Conservation (phyloP, 805 yeast species). For the Kuraishia cidri region DNA sequence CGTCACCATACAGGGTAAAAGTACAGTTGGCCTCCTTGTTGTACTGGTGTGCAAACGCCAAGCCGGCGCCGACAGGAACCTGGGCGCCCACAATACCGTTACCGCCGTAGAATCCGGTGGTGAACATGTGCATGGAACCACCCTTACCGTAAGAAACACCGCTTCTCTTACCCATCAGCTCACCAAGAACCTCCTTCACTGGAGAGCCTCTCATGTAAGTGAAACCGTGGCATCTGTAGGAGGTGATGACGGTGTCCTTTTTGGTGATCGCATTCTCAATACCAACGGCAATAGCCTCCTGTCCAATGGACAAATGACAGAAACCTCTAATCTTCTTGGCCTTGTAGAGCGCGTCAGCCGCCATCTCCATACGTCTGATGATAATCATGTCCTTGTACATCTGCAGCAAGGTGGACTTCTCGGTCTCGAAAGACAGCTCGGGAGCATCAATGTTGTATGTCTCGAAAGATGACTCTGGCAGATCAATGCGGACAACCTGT, state of each 20-base stretch:
- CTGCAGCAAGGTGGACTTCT: slow-evolving; percentile 70
- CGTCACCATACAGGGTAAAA: slow-evolving; percentile 93
- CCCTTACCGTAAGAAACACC: slow-evolving; percentile 98
- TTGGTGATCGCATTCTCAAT: slow-evolving; percentile 88
- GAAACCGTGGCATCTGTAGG: slow-evolving; percentile 99
- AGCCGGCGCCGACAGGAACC: slow-evolving; percentile 96
- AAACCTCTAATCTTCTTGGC: slow-evolving; percentile 98
- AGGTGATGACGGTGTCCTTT: slow-evolving; percentile 86
- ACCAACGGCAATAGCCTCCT: slow-evolving; percentile 98
- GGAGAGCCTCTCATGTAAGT: slow-evolving; percentile 94
- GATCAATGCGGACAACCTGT: slow-evolving; percentile 35
- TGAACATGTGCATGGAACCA: slow-evolving; percentile 99
- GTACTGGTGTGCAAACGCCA: slow-evolving; percentile 98
- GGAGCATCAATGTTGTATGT: slow-evolving; percentile 77
- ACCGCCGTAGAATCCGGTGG: slow-evolving; percentile 95
- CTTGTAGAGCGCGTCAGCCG: slow-evolving; percentile 95
- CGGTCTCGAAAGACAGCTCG: slow-evolving; percentile 62
- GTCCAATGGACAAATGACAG: slow-evolving; percentile 97
- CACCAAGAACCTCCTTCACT: slow-evolving; percentile 85
- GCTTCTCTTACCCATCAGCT: slow-evolving; percentile 91
- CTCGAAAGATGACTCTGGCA: slow-evolving; percentile 80
- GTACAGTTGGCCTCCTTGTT: slow-evolving; percentile 70
- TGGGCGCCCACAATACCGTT: slow-evolving; percentile 99
- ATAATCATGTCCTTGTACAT: slow-evolving; percentile 96
- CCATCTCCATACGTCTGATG: slow-evolving; percentile 98